Evolutionary conservation across 805 yeast genomes (phyloP).

Genomic region (Hanseniaspora thailandica): DNA sequence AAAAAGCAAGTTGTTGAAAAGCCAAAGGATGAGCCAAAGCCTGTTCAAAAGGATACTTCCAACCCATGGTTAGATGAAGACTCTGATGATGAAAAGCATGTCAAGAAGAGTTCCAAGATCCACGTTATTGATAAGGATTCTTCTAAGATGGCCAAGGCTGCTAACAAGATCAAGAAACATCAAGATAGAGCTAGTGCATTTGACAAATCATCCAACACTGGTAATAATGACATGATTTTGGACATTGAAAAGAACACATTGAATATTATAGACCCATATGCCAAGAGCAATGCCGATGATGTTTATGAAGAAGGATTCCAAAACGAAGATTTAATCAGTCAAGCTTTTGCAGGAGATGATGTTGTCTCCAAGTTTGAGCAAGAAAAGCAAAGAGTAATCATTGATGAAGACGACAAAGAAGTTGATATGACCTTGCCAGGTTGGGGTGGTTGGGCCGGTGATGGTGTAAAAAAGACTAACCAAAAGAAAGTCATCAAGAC

Average conservation of each 20-base stretch:
- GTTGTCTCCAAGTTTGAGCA: conserved; percentile 65
- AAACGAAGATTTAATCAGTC: conserved; percentile 69
- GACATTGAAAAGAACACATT: conserved; percentile 44
- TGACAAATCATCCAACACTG: conserved; percentile 24
- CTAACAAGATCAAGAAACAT: conserved; percentile 32
- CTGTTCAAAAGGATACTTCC: conserved; percentile 8
- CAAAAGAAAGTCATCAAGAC: conserved; percentile 57
- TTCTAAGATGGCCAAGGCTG: conserved; percentile 38
- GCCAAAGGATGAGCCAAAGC: background rate
- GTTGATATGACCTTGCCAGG: conserved; percentile 85
- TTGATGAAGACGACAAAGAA: conserved; percentile 77
- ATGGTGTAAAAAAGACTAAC: conserved; percentile 33
- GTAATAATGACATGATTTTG: conserved; percentile 19
- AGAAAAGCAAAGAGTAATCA: conserved; percentile 56
- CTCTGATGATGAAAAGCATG: conserved; percentile 23
- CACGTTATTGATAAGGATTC: conserved; percentile 40
- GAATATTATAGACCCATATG: conserved; percentile 39
- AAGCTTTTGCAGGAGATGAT: conserved; percentile 97
- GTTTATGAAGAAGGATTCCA: conserved; percentile 37
- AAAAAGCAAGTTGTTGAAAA: conserved; percentile 10
- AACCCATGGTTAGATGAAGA: conserved; percentile 43
- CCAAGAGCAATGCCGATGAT: conserved; percentile 27
- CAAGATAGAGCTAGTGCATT: conserved; percentile 18
- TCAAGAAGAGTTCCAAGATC: conserved; percentile 36
- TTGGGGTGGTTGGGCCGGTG: conserved; percentile 97